These are phyloP conservation scores for Onygenales sp. DNA, from an alignment of 2,329 filamentous ascomycete species.

Conservation along the genomic window DNA sequence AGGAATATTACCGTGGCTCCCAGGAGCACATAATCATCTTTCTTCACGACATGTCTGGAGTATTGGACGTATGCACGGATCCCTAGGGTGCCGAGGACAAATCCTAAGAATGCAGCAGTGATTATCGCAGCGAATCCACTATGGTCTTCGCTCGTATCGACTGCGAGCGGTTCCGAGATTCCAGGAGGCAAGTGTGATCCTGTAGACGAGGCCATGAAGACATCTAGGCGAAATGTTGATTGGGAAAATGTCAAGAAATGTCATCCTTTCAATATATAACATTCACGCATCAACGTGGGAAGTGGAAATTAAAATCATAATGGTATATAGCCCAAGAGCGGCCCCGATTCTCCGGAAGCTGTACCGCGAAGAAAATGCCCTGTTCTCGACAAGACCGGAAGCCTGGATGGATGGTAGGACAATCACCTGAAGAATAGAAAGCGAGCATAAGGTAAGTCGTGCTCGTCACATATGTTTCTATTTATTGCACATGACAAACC, in stretches of 20 bases:
- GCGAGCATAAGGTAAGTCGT: neutral
- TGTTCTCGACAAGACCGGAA: neutral
- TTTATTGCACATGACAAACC: neutral
- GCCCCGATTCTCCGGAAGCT: neutral
- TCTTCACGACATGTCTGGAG: slow-evolving; percentile 20
- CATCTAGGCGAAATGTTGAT: neutral
- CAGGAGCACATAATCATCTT: slow-evolving; percentile 27
- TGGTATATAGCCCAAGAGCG: neutral
- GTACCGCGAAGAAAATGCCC: neutral
- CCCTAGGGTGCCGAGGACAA: slow-evolving; percentile 29
- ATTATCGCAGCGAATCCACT: slow-evolving; percentile 33
- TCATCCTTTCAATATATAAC: neutral
- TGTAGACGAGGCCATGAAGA: slow-evolving; percentile 2
- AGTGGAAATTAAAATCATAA: neutral
- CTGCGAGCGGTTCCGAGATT: slow-evolving; percentile 25
- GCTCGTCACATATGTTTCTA: neutral
- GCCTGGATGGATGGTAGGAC: neutral
- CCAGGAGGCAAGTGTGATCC: slow-evolving; percentile 12
- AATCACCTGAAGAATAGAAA: neutral
- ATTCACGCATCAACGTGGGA: neutral
- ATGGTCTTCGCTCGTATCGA: slow-evolving; percentile 29
- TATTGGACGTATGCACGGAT: slow-evolving; percentile 32
- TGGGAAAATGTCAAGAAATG: neutral
- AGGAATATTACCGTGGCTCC: slow-evolving; percentile 19
- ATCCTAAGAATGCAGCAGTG: slow-evolving; percentile 28